Percentiles rank a stretch among this genome's conserved stretches.
Conservation (phyloP, 495 filamentous ascomycete genomes). For the Penicillium manginii region DNA sequence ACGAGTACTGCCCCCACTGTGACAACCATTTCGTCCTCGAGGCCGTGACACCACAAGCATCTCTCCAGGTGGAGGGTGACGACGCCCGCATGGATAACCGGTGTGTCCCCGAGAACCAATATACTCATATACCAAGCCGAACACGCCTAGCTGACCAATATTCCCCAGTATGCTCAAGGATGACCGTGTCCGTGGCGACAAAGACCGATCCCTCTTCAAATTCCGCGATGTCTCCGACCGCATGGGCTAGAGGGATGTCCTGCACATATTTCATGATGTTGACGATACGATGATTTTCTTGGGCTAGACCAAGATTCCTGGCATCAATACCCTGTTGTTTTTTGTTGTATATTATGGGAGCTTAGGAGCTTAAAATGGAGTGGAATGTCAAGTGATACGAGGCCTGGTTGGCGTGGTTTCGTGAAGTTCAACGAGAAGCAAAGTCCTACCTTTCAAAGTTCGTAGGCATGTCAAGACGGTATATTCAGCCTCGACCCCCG, state of each 20-base stretch:
- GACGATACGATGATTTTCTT: constrained; percentile 33
- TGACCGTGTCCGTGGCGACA: constrained; percentile 70
- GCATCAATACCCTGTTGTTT: constrained; percentile 27
- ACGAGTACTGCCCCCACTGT: constrained; percentile 99
- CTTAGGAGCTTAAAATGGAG: background rate
- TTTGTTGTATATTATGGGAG: constrained; percentile 25
- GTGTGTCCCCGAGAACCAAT: constrained; percentile 26
- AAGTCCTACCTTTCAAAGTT: no score
- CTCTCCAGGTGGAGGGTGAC: constrained; percentile 83
- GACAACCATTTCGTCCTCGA: constrained; percentile 98
- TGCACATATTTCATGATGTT: constrained; percentile 31
- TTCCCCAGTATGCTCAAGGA: constrained; percentile 84
- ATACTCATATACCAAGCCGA: background rate
- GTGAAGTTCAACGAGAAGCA: no score
- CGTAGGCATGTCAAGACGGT: no score
- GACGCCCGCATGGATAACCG: constrained; percentile 81
- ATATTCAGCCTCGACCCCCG: no score
- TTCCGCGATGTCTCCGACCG: constrained; percentile 72
- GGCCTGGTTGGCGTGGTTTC: no score
- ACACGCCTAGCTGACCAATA: background rate
- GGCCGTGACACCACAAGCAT: constrained; percentile 77
- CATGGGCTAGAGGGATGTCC: constrained; percentile 58
- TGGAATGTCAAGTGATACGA: background rate
- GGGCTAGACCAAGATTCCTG: constrained; percentile 10
- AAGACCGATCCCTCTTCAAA: constrained; percentile 70